phyloP scores from a whole-genome alignment of 371 early-diverging fungal species.

The Sporodiniella umbellata region DNA sequence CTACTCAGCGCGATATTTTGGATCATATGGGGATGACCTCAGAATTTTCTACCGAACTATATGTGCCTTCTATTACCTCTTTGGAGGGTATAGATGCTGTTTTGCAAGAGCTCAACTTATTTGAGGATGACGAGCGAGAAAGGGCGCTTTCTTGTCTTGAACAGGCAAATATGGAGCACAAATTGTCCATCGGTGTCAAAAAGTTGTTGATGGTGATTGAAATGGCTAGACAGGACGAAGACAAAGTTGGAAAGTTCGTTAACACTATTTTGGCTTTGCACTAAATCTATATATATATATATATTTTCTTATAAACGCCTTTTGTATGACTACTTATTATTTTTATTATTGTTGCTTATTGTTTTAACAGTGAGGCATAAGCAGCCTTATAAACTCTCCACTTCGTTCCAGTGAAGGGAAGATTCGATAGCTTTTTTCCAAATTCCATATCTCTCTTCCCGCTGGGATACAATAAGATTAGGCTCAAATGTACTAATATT shows the following conservation, averaged over 20 bases:
- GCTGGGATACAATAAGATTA: slow-evolving; percentile 47
- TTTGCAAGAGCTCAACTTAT: slow-evolving; percentile 60
- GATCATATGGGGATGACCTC: slow-evolving; percentile 87
- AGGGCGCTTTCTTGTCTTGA: slow-evolving; percentile 54
- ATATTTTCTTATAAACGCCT: too few relatives aligned
- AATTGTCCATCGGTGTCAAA: slow-evolving; percentile 86
- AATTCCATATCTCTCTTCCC: slow-evolving; percentile 58
- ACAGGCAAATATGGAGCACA: slow-evolving; percentile 52
- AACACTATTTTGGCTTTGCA: slow-evolving; percentile 40
- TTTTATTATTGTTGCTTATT: too few relatives aligned
- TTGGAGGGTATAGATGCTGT: slow-evolving; percentile 72
- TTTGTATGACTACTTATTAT: too few relatives aligned
- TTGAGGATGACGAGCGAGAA: slow-evolving; percentile 57
- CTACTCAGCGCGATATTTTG: slow-evolving; percentile 64
- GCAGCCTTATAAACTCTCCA: too few relatives aligned
- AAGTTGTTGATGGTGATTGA: slow-evolving; percentile 86
- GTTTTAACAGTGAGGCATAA: too few relatives aligned
- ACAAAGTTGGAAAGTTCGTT: slow-evolving; percentile 62
- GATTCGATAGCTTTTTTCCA: slow-evolving; percentile 90
- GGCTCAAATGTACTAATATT: slow-evolving; percentile 43
- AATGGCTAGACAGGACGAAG: slow-evolving; percentile 83
- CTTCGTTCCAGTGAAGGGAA: slow-evolving; percentile 71
- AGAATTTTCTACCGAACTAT: slow-evolving; percentile 82
- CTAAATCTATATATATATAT: too few relatives aligned
- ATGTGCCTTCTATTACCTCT: slow-evolving; percentile 72